Evolutionary conservation across 768 basidiomycete genomes (phyloP), one percentile per base, ranked within the genome.

Genomic region (Collybia nuda): DNA sequence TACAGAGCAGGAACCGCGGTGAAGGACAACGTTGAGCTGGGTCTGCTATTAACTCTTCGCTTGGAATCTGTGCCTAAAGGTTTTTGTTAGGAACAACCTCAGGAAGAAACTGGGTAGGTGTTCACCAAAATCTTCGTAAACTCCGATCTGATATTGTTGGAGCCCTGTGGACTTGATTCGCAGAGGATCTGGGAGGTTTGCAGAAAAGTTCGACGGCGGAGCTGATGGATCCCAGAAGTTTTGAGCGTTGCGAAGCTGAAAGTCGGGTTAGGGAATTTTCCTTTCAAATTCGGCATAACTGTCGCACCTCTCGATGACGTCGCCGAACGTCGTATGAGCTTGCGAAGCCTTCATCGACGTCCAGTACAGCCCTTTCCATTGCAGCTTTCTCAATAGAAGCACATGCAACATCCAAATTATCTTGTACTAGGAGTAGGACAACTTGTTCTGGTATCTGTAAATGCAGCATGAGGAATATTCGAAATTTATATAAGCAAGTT

Each of bases 371-470:
- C 51, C 93, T 84, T 60, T 98, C 95, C 90, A 97, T 97, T 0
- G 97, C 97, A 5, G 95, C 95, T 60, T 93, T 95, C 70, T 98
- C 94, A 55, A 99, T 95, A 7, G 93, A 91, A 47, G 83, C 80
- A 63, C 96, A 98, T 14, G 96, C 96, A 40, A 91, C 77, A 39
- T 98, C 95, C 44, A 97, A 76, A 60, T 99, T 98, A 58, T 98
- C 95, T 52, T 85, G 81, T 12, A 95, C 93, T 35, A 98, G 78
- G 26, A 95, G 75, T 6, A 78, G 67, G 43, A 91, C 72, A 26
- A 91, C 86, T 52, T 86, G 86, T 51, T 98, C 96, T 2, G 92
- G 3, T 18, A 39, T 21, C 17, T 24, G 40, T 28, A n/a, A 22
- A 46, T 23, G n/a, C 47, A 21, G 42, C 36, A 42, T 41, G 18